Conservation (phyloP, 1,284 basidiomycete genomes). For the Porodaedalea pini region DNA sequence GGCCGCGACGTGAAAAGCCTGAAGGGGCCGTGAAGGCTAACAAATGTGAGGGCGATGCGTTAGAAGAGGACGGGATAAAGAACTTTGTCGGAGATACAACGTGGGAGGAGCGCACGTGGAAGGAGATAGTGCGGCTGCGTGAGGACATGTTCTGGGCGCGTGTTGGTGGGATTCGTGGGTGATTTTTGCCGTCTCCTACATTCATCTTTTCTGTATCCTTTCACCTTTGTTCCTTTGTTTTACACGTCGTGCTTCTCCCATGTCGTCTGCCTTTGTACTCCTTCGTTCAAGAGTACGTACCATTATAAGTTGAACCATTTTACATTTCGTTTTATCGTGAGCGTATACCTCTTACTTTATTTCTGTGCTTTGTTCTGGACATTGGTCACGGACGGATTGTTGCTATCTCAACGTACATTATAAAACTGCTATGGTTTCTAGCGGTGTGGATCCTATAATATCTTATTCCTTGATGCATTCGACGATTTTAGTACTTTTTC, state of each 20-base stretch:
- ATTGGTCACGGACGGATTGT: too few species aligned
- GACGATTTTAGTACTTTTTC: too few species aligned
- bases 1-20: neutral
- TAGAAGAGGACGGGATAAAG: constrained; percentile 25
- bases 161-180: constrained; percentile 57
- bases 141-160: constrained; percentile 91
- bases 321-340: neutral
- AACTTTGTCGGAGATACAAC: constrained; percentile 58
- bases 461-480: too few species aligned
- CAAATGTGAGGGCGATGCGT: constrained; percentile 15
- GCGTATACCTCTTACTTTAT: neutral
- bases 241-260: too few species aligned
- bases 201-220: neutral
- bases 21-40: constrained; percentile 1
- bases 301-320: too few species aligned
- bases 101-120: constrained; percentile 92
- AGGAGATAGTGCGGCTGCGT: constrained; percentile 72
- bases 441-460: too few species aligned
- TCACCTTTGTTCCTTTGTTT: neutral
- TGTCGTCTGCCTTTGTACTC: too few species aligned
- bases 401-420: too few species aligned
- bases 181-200: neutral
- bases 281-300: too few species aligned
- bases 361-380: neutral
- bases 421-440: too few species aligned